Percentiles rank a stretch among this genome's conserved stretches.
Evolutionary conservation across 129 eudicot genomes (phyloP).

Genomic region (Artemisia annua): DNA sequence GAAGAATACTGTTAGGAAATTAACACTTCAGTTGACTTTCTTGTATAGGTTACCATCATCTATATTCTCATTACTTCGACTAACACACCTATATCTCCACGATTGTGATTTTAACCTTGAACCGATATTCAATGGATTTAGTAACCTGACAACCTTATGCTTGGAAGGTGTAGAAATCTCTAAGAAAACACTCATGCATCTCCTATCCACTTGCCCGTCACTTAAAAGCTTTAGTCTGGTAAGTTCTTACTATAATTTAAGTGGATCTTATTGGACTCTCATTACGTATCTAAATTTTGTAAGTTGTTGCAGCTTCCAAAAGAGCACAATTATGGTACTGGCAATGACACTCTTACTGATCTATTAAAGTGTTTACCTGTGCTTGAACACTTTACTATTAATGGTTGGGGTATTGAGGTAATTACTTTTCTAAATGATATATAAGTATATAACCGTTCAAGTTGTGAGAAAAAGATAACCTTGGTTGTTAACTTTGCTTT

Average conservation of each 20-base stretch:
- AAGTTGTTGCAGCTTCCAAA: background rate
- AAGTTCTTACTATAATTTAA: background rate
- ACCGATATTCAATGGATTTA: background rate
- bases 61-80: background rate
- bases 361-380: background rate
- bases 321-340: background rate
- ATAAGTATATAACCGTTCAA: background rate
- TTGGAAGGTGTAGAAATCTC: background rate
- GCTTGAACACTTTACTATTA: background rate
- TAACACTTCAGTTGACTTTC: background rate
- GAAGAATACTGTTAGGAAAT: background rate
- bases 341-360: background rate
- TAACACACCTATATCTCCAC: background rate
- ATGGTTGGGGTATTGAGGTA: background rate
- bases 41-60: background rate
- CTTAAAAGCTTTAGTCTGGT: slow-evolving; percentile 2
- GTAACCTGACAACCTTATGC: background rate
- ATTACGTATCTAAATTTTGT: background rate
- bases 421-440: background rate
- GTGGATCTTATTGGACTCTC: background rate
- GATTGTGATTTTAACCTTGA: background rate
- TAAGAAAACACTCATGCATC: background rate
- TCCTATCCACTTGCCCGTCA: background rate
- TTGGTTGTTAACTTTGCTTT: background rate
- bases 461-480: background rate